Base-by-base conservation (phyloP, 1,284 basidiomycete species). In the Sanghuangporus sanghuang region DNA sequence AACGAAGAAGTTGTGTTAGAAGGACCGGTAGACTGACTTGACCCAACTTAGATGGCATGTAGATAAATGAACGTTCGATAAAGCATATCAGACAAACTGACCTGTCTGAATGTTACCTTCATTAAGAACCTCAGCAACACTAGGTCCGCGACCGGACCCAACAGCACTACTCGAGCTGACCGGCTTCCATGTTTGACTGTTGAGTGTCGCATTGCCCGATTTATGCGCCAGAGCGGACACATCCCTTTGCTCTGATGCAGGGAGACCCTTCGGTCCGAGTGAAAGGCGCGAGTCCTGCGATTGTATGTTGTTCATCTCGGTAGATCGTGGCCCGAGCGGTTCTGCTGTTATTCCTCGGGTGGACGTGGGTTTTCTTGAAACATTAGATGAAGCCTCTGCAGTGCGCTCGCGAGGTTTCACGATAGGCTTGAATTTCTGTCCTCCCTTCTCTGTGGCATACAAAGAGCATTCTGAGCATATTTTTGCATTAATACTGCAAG, bases 341-440 rank as follows among this genome's bases (percentile, higher is more conserved):
- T 42, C 40, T 44, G n/a, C 8, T 23, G 39, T 57, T 38, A 54
- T 16, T 40, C 61, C 64, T 42, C 57, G 59, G 35, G 50, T 56
- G 32, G 42, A 56, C 21, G 38, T n/a, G 7, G 64, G 44, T 21
- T 62, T 62, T 52, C 59, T 65, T 35, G 39, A 42, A 14, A 36
- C 14, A 18, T 35, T 36, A 21, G 64, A 27, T 6, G 52, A 39
- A 14, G 36, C 49, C 46, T 62, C 50, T 39, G 66, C 57, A 53
- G 72, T 66, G 23, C 85, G 82, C 2, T 78, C 69, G 64, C 84
- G 78, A 6, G 81, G 75, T 70, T 85, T 87, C 11, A 78, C 77
- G 7, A 63, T 78, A 32, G 89, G 89, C 68, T 80, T 83, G 69
- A 91, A 91, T 64, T 90, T 74, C 11, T 85, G 80, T 11, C 80